Base-by-base conservation (phyloP, 106 monocot species). In the Acorus gramineus region DNA sequence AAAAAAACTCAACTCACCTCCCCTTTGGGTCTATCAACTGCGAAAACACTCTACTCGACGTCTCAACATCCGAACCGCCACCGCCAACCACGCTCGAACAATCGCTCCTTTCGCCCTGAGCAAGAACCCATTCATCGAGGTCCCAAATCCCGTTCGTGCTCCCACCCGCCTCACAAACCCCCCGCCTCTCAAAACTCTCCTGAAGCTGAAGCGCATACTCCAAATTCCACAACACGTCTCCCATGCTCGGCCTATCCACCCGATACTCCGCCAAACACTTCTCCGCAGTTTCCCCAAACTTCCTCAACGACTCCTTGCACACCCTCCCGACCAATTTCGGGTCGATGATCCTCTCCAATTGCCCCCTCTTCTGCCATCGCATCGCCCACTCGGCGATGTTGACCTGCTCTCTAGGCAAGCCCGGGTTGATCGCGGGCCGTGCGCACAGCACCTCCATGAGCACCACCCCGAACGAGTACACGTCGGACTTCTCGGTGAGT, bases 381-480 rank as follows among this genome's bases (percentile, higher is more conserved):
- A 81, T 72, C 13, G 85, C 81, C 81, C 85, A 85, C 46, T 85
- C 85, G 4, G 81, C 85, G 13, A 85, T 52, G 63, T 79, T 85
- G 53, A 85, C 85, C 53, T 85, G 81, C 42, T 85, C 81, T 51
- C 85, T 74, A 1, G 81, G 81, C 8, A 81, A 63, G 3, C 81
- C 59, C 9, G 85, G 75, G 59, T 65, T 73, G 10, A 85, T 72
- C 8, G 78, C 85, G 5, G 81, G 81, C 14, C 85, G n/a, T 3
- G 81, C 81, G 57, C 85, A 85, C 14, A 85, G 69, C 13, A 76
- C 85, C 73, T 85, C 85, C 48, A 85, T 66, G 7, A 85, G 78
- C n/a, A 85, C 85, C 63, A 85, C 85, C 2, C 81, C 85, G 55
- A 85, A 85, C 6, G 85, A 85, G 69, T 85, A 85, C 14, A 85